These are phyloP conservation scores for Phytophthora meadii DNA, from an alignment of 352 stramenopile species.

Conservation along the genomic window DNA sequence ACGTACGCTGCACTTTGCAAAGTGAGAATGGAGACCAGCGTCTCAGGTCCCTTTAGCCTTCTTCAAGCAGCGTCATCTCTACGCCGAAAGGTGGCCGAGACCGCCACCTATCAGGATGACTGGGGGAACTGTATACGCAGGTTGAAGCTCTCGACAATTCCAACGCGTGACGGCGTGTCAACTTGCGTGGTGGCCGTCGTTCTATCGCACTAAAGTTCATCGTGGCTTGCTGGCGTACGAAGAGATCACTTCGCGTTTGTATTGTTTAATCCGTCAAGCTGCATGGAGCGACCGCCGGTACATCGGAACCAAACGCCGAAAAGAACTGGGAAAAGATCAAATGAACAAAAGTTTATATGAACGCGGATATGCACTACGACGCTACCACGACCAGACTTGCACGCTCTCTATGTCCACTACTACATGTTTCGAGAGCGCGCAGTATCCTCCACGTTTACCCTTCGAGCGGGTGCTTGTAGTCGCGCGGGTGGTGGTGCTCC, in stretches of 20 bases:
- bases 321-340: not conserved
- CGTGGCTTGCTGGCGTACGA: not conserved
- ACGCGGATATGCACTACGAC: constrained; percentile 1
- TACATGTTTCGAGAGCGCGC: constrained; percentile 1
- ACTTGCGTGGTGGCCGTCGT: not conserved
- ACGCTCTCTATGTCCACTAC: not conserved
- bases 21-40: constrained; percentile 12
- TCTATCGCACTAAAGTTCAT: too few relatives aligned
- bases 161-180: constrained; percentile 10
- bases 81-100: too few relatives aligned
- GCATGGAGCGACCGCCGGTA: not conserved
- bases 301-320: constrained; percentile 1
- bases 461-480: constrained; percentile 41
- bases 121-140: not conserved
- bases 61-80: constrained; percentile 29
- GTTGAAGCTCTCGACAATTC: constrained; percentile 19
- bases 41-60: not conserved
- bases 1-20: constrained; percentile 14
- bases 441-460: constrained; percentile 4
- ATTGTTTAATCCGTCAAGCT: too few relatives aligned
- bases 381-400: constrained; percentile 2
- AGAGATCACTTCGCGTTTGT: constrained; percentile 6
- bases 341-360: constrained; percentile 16
- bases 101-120: constrained; percentile 3
- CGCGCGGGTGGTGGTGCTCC: constrained; percentile 48